Base-by-base conservation (phyloP, 2,329 filamentous ascomycete genomes). In the Amylocarpus encephaloides region DNA sequence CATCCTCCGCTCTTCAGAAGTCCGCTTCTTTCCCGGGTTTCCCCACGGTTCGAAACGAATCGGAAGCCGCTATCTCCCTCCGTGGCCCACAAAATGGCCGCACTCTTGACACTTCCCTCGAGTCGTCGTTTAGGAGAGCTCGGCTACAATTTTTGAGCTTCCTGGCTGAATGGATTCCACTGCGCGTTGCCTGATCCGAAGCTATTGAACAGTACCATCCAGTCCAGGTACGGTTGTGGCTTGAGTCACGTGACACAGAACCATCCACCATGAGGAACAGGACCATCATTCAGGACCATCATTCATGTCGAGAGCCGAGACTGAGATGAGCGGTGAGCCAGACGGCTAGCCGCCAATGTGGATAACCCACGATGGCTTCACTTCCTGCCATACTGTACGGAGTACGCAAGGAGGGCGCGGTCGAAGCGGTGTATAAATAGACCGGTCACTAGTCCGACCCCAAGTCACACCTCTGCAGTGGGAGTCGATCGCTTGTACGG, bases 271-370 rank as follows among this genome's bases (percentile, higher is more conserved):
- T n/a, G n/a, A n/a, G n/a, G n/a, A n/a, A n/a, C n/a, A n/a, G n/a
- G n/a, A n/a, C n/a, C n/a, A n/a, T n/a, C n/a, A n/a, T n/a, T n/a
- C n/a, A n/a, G n/a, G n/a, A n/a, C n/a, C n/a, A n/a, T n/a, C n/a
- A n/a, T n/a, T n/a, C n/a, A n/a, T n/a, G n/a, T n/a, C n/a, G n/a
- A n/a, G n/a, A n/a, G n/a, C n/a, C n/a, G n/a, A n/a, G n/a, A n/a
- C n/a, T n/a, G n/a, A n/a, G n/a, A n/a, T n/a, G 13, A 39, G 54
- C 48, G 38, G 47, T 38, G 44, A 53, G 48, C 54, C 54, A 56
- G 56, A 51, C 50, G 52, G 53, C 39, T 56, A 59, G 54, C 51
- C 58, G 58, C 58, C 52, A 43, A 39, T 33, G 56, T 57, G 57
- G 50, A 15, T 53, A 49, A 32, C n/a, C 6, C 38, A 18, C 38